Conservation (phyloP, 495 filamentous ascomycete genomes). For the Tuber microsphaerosporum region DNA sequence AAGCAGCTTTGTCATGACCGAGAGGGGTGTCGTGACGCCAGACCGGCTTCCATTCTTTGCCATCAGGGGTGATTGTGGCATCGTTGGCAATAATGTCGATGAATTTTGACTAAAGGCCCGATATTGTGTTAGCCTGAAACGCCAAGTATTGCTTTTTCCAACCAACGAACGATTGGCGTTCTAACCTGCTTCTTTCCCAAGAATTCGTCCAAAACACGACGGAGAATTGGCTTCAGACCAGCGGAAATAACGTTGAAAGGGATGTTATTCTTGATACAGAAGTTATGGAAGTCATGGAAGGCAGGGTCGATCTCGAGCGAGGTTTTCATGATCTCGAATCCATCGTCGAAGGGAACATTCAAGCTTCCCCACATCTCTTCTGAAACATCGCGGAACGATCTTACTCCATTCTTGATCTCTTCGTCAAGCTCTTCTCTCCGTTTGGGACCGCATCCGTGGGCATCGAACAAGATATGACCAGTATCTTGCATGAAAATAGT, state of each 20-base stretch:
- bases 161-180: constrained; percentile 13
- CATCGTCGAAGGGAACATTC: constrained; percentile 63
- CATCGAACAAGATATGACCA: constrained; percentile 65
- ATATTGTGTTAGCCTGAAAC: neutral
- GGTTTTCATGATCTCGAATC: constrained; percentile 62
- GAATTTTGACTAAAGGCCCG: constrained; percentile 44
- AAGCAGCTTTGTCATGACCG: constrained; percentile 64
- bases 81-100: constrained; percentile 71
- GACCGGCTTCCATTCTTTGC: constrained; percentile 59
- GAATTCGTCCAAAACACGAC: constrained; percentile 57
- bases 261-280: constrained; percentile 58
- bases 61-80: constrained; percentile 54
- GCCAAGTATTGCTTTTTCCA: neutral
- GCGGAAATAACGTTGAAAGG: constrained; percentile 70
- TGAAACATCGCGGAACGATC: constrained; percentile 65
- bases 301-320: constrained; percentile 59
- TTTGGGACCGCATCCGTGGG: constrained; percentile 56
- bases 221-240: constrained; percentile 60
- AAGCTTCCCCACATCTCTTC: constrained; percentile 72
- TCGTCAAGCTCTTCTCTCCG: constrained; percentile 55
- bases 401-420: constrained; percentile 60
- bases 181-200: constrained; percentile 54
- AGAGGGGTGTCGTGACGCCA: constrained; percentile 63
- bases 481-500: constrained; percentile 77
- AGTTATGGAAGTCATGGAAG: constrained; percentile 60